Evolutionary conservation across 2,329 filamentous ascomycete genomes (phyloP), one percentile per base, ranked within the genome.

Genomic region (Ceratocystis harringtonii): DNA sequence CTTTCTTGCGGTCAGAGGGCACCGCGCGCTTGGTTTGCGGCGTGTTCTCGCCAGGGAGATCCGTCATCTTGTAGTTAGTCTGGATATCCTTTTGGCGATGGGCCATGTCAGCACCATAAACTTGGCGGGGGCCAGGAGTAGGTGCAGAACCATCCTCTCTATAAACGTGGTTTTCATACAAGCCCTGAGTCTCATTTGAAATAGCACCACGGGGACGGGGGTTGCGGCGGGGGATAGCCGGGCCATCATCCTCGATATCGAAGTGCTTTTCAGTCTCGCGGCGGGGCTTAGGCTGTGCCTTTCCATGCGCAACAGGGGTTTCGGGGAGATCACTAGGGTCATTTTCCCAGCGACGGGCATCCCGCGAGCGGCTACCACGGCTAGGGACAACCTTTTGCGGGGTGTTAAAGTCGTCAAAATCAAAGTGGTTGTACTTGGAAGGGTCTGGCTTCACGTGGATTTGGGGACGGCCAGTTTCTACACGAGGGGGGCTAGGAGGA

Each of bases 221-320:
- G 65, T 78, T 80, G 55, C 63, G 79, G 79, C 62, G 78, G 77
- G 61, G 74, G 75, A 62, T 75, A 72, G 61, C 74, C 65, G 62
- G 61, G 32, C 66, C 66, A 8, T 92, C 86, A 72, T 97, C 92
- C 64, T 83, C 79, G 71, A 96, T 82, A 68, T 94, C 85, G 72
- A 96, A 96, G 75, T 97, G 90, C 1, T 85, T 77, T 72, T 92
- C 85, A 19, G 88, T 86, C 71, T 95, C 89, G 52, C 85, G 89
- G 67, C 92, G 89, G 45, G 88, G 81, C 73, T 88, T 80, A 77
- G 45, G 83, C 79, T 43, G 82, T 78, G 15, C 83, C 80, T 65
- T 80, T 78, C 69, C 64, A 32, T 81, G 82, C 55, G 79, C 79
- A 58, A 58, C 55, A 6, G 85, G 83, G 7, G 83, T 85, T 45